Conservation (phyloP, 1,284 basidiomycete genomes). For the Rhizoctonia solani region DNA sequence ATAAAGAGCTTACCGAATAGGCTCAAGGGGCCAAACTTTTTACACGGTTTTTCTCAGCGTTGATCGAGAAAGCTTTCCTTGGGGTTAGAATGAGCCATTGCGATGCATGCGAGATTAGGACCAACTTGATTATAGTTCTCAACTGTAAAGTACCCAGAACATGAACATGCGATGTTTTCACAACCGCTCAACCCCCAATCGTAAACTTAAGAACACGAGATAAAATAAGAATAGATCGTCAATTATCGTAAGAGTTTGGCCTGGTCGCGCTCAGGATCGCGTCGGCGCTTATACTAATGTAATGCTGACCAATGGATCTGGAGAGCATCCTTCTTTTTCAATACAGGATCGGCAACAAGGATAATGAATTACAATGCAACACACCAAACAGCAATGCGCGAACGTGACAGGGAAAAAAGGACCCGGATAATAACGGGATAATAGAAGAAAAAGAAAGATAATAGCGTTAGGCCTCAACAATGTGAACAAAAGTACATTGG, state of each 20-base stretch:
- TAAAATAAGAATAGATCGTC: constrained; percentile 27
- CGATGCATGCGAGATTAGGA: not conserved
- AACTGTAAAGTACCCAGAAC: constrained; percentile 3
- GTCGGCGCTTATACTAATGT: constrained; percentile 28
- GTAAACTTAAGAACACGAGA: not conserved
- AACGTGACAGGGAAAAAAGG: constrained; percentile 31
- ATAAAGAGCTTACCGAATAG: not conserved
- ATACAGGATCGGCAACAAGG: not conserved
- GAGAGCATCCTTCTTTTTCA: not conserved
- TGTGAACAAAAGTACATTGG: constrained; percentile 19
- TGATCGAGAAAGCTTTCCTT: not conserved
- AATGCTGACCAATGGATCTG: constrained; percentile 3
- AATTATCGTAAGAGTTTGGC: constrained; percentile 5
- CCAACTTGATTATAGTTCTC: constrained; percentile 5
- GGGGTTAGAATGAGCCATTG: not conserved
- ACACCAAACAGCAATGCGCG: constrained; percentile 27
- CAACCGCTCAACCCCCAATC: not conserved
- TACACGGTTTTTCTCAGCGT: not conserved
- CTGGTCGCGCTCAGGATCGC: constrained; percentile 21
- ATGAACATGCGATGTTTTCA: constrained; percentile 15
- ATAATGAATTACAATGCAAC: constrained; percentile 21
- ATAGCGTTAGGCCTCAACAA: constrained; percentile 34
- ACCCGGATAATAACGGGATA: constrained; percentile 1
- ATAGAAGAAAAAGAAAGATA: constrained; percentile 29
- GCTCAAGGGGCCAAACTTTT: not conserved